Evolutionary conservation across 2,329 filamentous ascomycete genomes (phyloP).

Genomic region (Fusarium sp.): DNA sequence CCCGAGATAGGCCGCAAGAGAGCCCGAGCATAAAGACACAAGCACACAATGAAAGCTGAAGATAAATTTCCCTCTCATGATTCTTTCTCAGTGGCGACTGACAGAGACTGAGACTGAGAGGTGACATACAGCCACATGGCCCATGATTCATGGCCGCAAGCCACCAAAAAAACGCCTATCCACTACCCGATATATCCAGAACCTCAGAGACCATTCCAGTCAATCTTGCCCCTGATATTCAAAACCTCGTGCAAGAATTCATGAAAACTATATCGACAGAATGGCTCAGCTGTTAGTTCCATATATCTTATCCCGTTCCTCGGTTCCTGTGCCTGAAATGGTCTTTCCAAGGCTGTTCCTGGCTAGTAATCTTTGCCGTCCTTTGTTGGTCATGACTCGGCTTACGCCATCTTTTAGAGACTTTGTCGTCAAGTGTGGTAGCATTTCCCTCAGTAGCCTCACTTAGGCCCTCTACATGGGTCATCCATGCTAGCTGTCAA

Average conservation of each 20-base stretch:
- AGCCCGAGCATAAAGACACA: slow-evolving; percentile 1
- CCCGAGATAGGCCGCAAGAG: slow-evolving; percentile 7
- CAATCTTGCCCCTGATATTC: slow-evolving; percentile 23
- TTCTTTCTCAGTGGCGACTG: not conserved
- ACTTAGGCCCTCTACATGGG: slow-evolving; percentile 1
- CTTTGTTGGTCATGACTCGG: slow-evolving; percentile 34
- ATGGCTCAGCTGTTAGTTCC: not conserved
- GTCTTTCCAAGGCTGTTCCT: slow-evolving; percentile 25
- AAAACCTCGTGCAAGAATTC: slow-evolving; percentile 27
- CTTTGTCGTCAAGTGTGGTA: slow-evolving; percentile 1
- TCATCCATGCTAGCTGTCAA: slow-evolving; percentile 24
- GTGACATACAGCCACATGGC: slow-evolving; percentile 12
- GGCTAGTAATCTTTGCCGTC: slow-evolving; percentile 28
- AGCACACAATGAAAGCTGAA: not conserved
- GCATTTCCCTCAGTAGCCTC: not conserved
- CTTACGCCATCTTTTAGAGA: slow-evolving; percentile 17
- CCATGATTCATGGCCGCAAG: slow-evolving; percentile 31
- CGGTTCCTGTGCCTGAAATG: slow-evolving; percentile 23
- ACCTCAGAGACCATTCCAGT: slow-evolving; percentile 29
- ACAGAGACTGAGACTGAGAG: not conserved
- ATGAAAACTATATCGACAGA: slow-evolving; percentile 28
- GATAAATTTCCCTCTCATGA: not conserved
- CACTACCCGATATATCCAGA: slow-evolving; percentile 12
- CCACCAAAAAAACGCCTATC: slow-evolving; percentile 14
- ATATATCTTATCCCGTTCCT: not conserved